Base-by-base conservation (phyloP, 352 stramenopile species). In the Phytophthora sansomeana region DNA sequence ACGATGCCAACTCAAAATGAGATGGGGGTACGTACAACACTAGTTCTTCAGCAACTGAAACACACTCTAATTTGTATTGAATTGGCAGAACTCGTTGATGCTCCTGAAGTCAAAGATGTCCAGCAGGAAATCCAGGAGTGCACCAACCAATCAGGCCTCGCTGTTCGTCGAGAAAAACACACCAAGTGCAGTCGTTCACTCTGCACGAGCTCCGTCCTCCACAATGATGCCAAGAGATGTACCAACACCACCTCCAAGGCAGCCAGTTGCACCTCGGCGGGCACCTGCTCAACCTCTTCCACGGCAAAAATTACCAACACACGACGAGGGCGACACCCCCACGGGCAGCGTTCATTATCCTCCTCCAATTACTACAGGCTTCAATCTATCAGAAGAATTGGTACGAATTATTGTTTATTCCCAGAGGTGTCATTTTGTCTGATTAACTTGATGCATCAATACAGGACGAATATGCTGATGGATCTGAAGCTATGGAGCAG, bases 101-200 rank as follows among this genome's bases (percentile, higher is more conserved):
- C 71, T 94, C 5, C 75, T 94, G 38, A 94, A 94, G 52, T 92
- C 84, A 6, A 94, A 93, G 48, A 91, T 94, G 82, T 90, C 82
- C 47, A 77, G 80, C 21, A 74, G 80, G 32, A 92, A 92, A 62
- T 74, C 80, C 0, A 80, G 84, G n/a, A 92, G 77, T 29, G 83
- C 86, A 4, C 86, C 83, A 2, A 92, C 82, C 8, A 90, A 93
- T 33, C 75, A 85, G 16, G 74, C 81, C 11, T 91, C 83, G 4
- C 67, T 92, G 19, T 91, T 91, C 42, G 67, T 89, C 9, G 85
- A 92, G 32, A 77, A 85, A 48, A 80, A 74, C 24, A 52, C 58
- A 6, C 75, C 69, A 0, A 69, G 67, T 13, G 41, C 44, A 26
- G 60, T 74, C 26, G 61, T 74, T 41, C 70, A 74, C 24, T 71